Percentiles rank a stretch among this genome's conserved stretches.
Conservation (phyloP, 2,329 filamentous ascomycete genomes). For the Fusarium goolgardi region DNA sequence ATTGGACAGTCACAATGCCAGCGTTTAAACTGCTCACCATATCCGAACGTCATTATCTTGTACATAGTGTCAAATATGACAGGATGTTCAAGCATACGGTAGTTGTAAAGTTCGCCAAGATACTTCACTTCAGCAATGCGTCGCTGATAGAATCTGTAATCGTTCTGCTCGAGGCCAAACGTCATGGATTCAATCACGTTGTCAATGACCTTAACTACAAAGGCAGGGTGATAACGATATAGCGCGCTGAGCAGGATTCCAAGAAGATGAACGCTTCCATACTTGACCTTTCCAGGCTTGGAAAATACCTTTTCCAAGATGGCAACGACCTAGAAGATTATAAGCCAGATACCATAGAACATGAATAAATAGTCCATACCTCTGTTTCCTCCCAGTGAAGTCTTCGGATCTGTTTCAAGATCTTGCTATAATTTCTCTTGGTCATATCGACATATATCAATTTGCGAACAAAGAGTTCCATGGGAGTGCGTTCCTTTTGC, state of each 20-base stretch:
- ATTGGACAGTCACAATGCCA: not conserved
- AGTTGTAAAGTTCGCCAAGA: conserved; percentile 95
- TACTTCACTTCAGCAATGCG: conserved; percentile 97
- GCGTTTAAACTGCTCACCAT: conserved; percentile 63
- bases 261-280: conserved; percentile 93
- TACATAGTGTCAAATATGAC: conserved; percentile 97
- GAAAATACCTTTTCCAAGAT: conserved; percentile 92
- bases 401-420: conserved; percentile 92
- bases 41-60: conserved; percentile 92
- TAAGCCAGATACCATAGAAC: not conserved
- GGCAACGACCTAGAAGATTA: conserved; percentile 67
- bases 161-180: conserved; percentile 91
- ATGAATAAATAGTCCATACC: conserved; percentile 55
- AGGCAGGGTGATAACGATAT: conserved; percentile 90
- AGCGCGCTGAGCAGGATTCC: conserved; percentile 89
- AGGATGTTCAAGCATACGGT: conserved; percentile 94
- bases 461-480: conserved; percentile 92
- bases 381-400: conserved; percentile 97
- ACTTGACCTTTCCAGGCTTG: conserved; percentile 97
- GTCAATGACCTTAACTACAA: conserved; percentile 91
- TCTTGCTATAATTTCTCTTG: conserved; percentile 92
- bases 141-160: conserved; percentile 97
- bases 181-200: conserved; percentile 89
- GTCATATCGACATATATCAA: conserved; percentile 94
- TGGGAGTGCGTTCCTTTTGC: conserved; percentile 94